These are phyloP conservation scores for Citrullus mucosospermus DNA, from an alignment of 306 rosid species.

Conservation along the genomic window DNA sequence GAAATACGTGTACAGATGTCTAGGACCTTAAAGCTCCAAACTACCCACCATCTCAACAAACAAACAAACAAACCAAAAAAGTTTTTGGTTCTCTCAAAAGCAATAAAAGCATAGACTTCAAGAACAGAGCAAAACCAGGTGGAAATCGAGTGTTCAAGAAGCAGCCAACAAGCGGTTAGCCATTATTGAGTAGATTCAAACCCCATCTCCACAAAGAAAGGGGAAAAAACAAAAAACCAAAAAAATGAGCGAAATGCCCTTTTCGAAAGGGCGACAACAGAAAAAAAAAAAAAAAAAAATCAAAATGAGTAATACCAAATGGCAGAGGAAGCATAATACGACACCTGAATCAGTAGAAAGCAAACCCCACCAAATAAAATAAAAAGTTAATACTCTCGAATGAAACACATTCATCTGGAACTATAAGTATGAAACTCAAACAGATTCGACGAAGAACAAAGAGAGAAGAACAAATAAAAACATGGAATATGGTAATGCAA, in stretches of 20 bases:
- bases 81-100: neutral
- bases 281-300: no score
- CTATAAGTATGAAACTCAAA: neutral
- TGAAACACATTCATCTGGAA: no score
- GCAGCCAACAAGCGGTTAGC: neutral
- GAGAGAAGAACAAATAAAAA: neutral
- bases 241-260: neutral
- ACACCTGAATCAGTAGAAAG: neutral
- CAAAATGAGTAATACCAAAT: neutral
- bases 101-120: neutral
- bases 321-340: neutral
- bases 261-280: neutral
- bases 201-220: neutral
- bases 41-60: neutral
- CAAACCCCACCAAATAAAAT: neutral
- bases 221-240: neutral
- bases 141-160: neutral
- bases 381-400: neutral
- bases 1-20: neutral
- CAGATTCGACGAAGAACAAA: neutral
- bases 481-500: neutral
- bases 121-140: neutral
- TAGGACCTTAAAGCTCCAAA: neutral
- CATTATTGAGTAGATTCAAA: neutral
- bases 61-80: neutral